These are phyloP conservation scores for Rhodotorula sp. DNA, from an alignment of 1,284 basidiomycete genomes.

Conservation along the genomic window DNA sequence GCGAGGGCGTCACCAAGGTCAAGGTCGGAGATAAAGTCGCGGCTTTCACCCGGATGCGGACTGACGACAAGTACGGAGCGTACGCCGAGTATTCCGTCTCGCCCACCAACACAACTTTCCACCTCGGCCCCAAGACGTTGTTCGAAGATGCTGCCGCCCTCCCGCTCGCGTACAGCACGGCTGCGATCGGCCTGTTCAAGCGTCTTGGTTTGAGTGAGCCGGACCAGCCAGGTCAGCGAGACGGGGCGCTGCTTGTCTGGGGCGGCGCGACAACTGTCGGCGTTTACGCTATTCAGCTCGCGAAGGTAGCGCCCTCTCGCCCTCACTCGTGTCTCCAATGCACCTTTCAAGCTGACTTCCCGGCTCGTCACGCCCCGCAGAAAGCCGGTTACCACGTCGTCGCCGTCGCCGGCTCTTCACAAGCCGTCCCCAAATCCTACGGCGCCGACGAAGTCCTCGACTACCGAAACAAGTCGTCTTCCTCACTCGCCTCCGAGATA, in stretches of 20 bases:
- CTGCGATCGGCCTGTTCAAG: conserved; percentile 48
- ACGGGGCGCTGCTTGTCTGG: conserved; percentile 45
- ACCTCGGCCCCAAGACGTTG: conserved; percentile 38
- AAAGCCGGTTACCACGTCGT: conserved; percentile 46
- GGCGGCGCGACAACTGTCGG: conserved; percentile 50
- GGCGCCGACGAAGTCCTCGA: conserved; percentile 47
- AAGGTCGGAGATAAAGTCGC: conserved; percentile 44
- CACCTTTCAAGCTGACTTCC: too few relatives aligned
- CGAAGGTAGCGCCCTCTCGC: conserved; percentile 39
- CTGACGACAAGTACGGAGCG: conserved; percentile 41
- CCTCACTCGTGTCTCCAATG: neutral
- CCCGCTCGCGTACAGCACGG: conserved; percentile 49
- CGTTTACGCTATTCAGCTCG: conserved; percentile 48
- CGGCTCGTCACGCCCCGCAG: neutral
- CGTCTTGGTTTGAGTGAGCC: conserved; percentile 41
- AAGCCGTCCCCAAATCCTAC: conserved; percentile 35
- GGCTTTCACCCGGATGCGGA: conserved; percentile 45
- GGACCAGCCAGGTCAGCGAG: conserved; percentile 1
- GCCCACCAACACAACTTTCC: conserved; percentile 43
- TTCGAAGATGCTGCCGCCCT: conserved; percentile 49
- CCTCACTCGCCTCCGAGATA: conserved; percentile 38
- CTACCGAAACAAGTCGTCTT: conserved; percentile 43
- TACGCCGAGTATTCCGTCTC: conserved; percentile 44
- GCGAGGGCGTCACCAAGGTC: conserved; percentile 44
- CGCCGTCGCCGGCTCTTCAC: conserved; percentile 45